Evolutionary conservation across 208 protist genomes (phyloP).

Genomic region (Lotmaria passim): DNA sequence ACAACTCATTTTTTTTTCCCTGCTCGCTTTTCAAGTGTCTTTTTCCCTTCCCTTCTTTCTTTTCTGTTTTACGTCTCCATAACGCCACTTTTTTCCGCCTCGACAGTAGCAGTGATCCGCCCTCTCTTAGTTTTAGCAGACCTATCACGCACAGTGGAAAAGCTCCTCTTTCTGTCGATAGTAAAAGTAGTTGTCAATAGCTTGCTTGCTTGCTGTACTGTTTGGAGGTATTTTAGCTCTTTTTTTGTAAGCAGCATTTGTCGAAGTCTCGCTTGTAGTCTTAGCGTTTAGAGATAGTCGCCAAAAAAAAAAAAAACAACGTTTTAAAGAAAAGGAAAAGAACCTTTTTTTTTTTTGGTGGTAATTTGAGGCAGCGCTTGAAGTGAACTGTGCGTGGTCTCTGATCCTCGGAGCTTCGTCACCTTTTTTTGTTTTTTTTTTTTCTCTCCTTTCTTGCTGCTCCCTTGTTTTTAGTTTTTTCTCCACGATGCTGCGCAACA

Average conservation of each 20-base stretch:
- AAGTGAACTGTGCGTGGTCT: too few relatives aligned
- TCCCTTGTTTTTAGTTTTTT: not conserved
- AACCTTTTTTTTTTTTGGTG: too few relatives aligned
- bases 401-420: not conserved
- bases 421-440: not conserved
- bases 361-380: too few relatives aligned
- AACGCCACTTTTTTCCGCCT: not conserved
- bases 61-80: too few relatives aligned
- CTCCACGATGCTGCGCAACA: constrained; percentile 59
- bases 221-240: not conserved
- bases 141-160: not conserved
- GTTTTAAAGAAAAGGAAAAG: too few relatives aligned
- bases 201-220: not conserved
- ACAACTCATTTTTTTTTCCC: not conserved
- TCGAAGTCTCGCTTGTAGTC: too few relatives aligned
- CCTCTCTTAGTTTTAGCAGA: constrained; percentile 4
- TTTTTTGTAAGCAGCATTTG: too few relatives aligned
- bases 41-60: too few relatives aligned
- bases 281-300: too few relatives aligned
- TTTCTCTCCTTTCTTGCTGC: not conserved
- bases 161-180: not conserved
- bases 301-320: too few relatives aligned
- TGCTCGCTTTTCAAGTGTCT: not conserved
- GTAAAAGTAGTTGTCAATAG: too few relatives aligned
- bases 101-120: not conserved